Conservation (phyloP, 2,329 filamentous ascomycete species). For the Blumeriella jaapii region DNA sequence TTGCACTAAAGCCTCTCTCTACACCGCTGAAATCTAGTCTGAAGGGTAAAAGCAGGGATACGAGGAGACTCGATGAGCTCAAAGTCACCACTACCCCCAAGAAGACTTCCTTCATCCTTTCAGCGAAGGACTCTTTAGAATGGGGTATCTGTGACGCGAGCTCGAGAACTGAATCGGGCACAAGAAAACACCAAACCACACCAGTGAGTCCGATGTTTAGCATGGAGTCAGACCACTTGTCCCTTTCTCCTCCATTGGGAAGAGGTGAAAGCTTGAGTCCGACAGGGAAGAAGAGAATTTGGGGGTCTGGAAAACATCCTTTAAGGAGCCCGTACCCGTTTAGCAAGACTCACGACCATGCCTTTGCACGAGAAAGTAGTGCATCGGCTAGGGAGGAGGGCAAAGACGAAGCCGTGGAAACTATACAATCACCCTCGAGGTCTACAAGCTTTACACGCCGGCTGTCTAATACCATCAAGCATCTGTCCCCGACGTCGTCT, state of each 20-base stretch:
- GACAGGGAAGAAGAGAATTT: slow-evolving; percentile 6
- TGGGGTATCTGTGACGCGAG: slow-evolving; percentile 1
- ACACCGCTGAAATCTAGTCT: background rate
- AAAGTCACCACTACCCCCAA: background rate
- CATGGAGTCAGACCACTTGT: slow-evolving; percentile 6
- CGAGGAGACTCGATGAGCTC: background rate
- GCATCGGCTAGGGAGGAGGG: background rate
- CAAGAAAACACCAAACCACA: background rate
- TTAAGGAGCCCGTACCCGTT: slow-evolving; percentile 17
- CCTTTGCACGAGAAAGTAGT: slow-evolving; percentile 1
- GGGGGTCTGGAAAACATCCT: slow-evolving; percentile 11
- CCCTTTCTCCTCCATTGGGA: slow-evolving; percentile 2
- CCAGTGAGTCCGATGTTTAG: slow-evolving; percentile 6
- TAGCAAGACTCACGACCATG: background rate
- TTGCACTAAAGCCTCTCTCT: background rate
- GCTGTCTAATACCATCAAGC: slow-evolving; percentile 12
- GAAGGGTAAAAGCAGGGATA: background rate
- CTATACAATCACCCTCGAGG: slow-evolving; percentile 1
- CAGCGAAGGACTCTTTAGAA: slow-evolving; percentile 1
- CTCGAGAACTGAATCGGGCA: background rate
- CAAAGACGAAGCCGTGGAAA: background rate
- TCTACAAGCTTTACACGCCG: slow-evolving; percentile 2
- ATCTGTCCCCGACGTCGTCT: slow-evolving; percentile 7
- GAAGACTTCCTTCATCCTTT: background rate
- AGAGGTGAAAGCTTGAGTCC: background rate